Percentiles rank a stretch among this genome's conserved stretches.
These are phyloP conservation scores for Lipomyces lipofer DNA, from an alignment of 805 yeast genomes.

Conservation along the genomic window DNA sequence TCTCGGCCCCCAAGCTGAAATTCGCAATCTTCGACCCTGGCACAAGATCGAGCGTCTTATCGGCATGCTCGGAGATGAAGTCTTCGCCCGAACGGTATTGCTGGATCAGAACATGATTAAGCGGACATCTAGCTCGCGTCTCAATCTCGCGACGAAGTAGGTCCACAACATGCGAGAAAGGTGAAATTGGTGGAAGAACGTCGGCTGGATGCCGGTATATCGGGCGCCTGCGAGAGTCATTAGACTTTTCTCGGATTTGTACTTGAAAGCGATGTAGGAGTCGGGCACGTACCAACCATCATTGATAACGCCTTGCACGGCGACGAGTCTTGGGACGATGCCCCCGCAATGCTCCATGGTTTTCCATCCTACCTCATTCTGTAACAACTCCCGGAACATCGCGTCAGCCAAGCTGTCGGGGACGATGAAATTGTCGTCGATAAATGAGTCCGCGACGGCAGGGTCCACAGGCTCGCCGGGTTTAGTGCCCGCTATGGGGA, in stretches of 20 bases:
- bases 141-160: conserved; percentile 5
- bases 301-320: conserved; percentile 24
- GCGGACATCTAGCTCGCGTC: conserved; percentile 4
- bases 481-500: too few relatives aligned
- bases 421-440: conserved; percentile 6
- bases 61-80: conserved; percentile 31
- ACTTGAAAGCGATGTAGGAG: too few relatives aligned
- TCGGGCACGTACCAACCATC: conserved; percentile 1
- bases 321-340: conserved; percentile 28
- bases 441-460: conserved; percentile 13
- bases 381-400: conserved; percentile 4
- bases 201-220: conserved; percentile 5
- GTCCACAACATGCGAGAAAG: neutral
- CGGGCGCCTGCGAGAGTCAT: neutral
- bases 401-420: conserved; percentile 17
- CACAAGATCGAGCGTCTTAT: conserved; percentile 31
- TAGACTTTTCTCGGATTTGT: too few relatives aligned
- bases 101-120: conserved; percentile 31
- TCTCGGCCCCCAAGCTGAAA: conserved; percentile 26
- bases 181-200: too few relatives aligned
- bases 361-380: conserved; percentile 21
- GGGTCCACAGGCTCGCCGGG: neutral
- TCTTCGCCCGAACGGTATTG: conserved; percentile 28
- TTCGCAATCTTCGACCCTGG: conserved; percentile 30
- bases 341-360: conserved; percentile 28